These are phyloP conservation scores for Chlorophyllum brunneum DNA, from an alignment of 768 basidiomycete genomes.

Conservation along the genomic window DNA sequence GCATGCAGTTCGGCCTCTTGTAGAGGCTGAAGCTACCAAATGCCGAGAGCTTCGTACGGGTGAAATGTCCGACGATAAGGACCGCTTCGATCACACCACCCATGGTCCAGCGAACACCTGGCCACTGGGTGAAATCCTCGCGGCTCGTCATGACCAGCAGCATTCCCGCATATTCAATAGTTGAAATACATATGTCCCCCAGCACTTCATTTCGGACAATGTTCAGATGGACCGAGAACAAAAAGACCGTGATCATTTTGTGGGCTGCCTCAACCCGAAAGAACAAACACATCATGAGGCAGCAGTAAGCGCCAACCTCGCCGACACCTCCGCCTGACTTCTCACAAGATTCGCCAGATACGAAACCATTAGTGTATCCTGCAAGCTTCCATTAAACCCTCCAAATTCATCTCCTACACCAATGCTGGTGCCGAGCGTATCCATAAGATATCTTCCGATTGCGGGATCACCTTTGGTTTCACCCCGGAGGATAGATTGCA, in stretches of 20 bases:
- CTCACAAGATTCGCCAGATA: slow-evolving; percentile 93
- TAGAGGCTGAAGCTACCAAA: slow-evolving; percentile 47
- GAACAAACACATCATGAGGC: slow-evolving; percentile 30
- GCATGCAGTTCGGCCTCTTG: slow-evolving; percentile 63
- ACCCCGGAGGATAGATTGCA: slow-evolving; percentile 76
- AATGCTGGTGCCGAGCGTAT: slow-evolving; percentile 72
- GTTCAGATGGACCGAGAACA: neutral
- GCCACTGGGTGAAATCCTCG: slow-evolving; percentile 93
- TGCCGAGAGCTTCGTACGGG: slow-evolving; percentile 51
- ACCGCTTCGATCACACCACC: slow-evolving; percentile 34
- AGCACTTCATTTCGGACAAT: neutral
- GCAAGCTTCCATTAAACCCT: slow-evolving; percentile 68
- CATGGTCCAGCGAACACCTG: slow-evolving; percentile 84
- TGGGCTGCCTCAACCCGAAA: neutral
- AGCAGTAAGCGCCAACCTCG: slow-evolving; percentile 75
- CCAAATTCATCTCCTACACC: slow-evolving; percentile 60
- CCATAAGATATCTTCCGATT: slow-evolving; percentile 88
- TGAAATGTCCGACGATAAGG: slow-evolving; percentile 16
- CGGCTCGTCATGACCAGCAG: slow-evolving; percentile 87
- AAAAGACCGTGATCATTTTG: neutral
- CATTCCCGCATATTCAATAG: slow-evolving; percentile 98
- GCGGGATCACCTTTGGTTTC: slow-evolving; percentile 76
- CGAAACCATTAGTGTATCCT: slow-evolving; percentile 93
- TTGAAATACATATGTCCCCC: slow-evolving; percentile 24
- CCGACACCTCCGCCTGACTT: slow-evolving; percentile 89